Base-by-base conservation (phyloP, 73 alveolate genomes). In the Paramecium pentaurelia region DNA sequence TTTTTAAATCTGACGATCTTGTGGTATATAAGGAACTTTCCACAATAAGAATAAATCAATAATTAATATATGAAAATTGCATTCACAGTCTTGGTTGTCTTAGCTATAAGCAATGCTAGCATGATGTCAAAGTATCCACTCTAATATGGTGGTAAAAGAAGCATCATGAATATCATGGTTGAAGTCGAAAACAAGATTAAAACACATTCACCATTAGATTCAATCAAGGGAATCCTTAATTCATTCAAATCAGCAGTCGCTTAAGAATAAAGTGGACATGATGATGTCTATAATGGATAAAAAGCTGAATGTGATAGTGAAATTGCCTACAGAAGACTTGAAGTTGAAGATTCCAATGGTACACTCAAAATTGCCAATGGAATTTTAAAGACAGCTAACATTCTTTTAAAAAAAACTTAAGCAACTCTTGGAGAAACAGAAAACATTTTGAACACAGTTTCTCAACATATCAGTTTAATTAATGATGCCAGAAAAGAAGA, bases 121-220 rank as follows among this genome's bases (percentile, higher is more conserved):
- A 2, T 75, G 68, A 45, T 40, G 68, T 75, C 14, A 22, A 75
- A 75, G 60, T 20, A 75, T 16, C 88, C 70, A 75, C 37, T 75
- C 20, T n/a, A 75, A 30, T 75, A 14, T 22, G 60, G 64, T 22
- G 70, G 64, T 22, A 75, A 75, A 45, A 75, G 88, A 75, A 37
- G 38, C 32, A 75, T 75, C 88, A 75, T 75, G 88, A 75, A 37
- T 37, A 37, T 75, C 88, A 36, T 75, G 88, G 49, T 75, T 16
- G 70, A 75, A 75, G 70, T 75, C 1, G 88, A 75, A 38, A 75
- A 75, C 42, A 75, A 75, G 22, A 5, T 75, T 10, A 75, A 75
- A 36, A 32, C 88, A 0, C 37, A 45, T 14, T 22, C 40, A 9
- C 88, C 88, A 34, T 7, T 75, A 10, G 88, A 75, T 34, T 32